Evolutionary conservation across 495 filamentous ascomycete species (phyloP).

Genomic region (Aspergillus carlsbadensis): DNA sequence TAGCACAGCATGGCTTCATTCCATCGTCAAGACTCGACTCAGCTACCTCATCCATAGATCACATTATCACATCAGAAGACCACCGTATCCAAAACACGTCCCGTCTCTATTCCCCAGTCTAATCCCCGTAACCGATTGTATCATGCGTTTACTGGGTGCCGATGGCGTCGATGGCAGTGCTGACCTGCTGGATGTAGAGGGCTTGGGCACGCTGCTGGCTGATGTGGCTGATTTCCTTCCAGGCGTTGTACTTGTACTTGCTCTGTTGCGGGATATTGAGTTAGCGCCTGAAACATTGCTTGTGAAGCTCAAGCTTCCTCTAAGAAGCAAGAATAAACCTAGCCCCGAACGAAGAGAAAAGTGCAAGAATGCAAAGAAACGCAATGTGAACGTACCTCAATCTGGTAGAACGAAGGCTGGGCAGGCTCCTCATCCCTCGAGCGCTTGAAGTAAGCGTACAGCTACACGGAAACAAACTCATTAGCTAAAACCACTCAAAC

Average conservation of each 20-base stretch:
- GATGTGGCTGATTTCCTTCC: constrained; percentile 62
- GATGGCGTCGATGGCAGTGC: constrained; percentile 65
- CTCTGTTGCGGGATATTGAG: too few relatives aligned
- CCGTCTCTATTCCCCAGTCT: background rate
- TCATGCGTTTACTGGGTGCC: constrained; percentile 31
- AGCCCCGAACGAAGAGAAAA: background rate
- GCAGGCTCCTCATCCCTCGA: constrained; percentile 45
- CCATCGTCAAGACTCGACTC: too few relatives aligned
- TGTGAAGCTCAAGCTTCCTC: too few relatives aligned
- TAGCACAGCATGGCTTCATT: too few relatives aligned
- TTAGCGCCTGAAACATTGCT: too few relatives aligned
- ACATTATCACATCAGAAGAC: constrained; percentile 6
- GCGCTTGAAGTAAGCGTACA: constrained; percentile 63
- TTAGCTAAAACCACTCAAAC: constrained; percentile 9
- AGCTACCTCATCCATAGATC: too few relatives aligned
- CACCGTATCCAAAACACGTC: constrained; percentile 4
- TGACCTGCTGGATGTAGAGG: constrained; percentile 71
- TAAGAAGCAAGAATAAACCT: too few relatives aligned
- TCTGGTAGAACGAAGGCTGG: constrained; percentile 49
- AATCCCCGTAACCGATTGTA: background rate
- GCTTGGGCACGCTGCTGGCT: constrained; percentile 64
- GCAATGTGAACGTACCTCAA: constrained; percentile 43
- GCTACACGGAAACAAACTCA: constrained; percentile 29
- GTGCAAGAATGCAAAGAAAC: background rate
- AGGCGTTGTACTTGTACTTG: constrained; percentile 77